Evolutionary conservation across 345 rosid species (phyloP).

Genomic region (Trapa incisa): DNA sequence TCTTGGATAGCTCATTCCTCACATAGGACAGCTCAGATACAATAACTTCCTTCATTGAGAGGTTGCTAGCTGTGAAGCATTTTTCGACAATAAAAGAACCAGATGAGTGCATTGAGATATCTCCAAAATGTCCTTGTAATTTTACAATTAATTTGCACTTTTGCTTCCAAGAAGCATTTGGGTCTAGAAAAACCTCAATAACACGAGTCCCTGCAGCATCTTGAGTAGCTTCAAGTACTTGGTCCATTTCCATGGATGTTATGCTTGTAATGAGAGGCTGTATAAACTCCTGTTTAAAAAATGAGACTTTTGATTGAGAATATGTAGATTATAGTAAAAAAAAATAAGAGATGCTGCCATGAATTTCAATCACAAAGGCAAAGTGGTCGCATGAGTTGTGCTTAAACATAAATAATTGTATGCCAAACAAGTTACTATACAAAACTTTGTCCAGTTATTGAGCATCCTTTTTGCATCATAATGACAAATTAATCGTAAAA

Average conservation of each 20-base stretch:
- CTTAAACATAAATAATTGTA: neutral
- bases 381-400: neutral
- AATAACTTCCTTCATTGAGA: slow-evolving; percentile 58
- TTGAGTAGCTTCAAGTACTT: slow-evolving; percentile 55
- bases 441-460: neutral
- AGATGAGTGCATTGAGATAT: slow-evolving; percentile 52
- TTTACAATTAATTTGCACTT: slow-evolving; percentile 59
- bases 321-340: neutral
- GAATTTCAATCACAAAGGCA: neutral
- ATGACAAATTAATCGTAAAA: neutral
- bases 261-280: slow-evolving; percentile 59
- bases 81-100: slow-evolving; percentile 84
- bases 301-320: neutral
- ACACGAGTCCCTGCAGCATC: slow-evolving; percentile 78
- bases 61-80: slow-evolving; percentile 60
- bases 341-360: neutral
- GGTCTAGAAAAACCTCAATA: slow-evolving; percentile 73
- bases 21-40: slow-evolving; percentile 58
- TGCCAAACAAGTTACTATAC: neutral
- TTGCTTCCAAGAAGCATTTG: slow-evolving; percentile 59
- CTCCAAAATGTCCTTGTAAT: slow-evolving; percentile 76
- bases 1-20: slow-evolving; percentile 46
- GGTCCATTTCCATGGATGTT: slow-evolving; percentile 61
- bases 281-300: slow-evolving; percentile 48
- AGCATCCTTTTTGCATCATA: neutral